Evolutionary conservation across 169 alveolate genomes (phyloP).

Genomic region (Cyclospora cayetanensis): DNA sequence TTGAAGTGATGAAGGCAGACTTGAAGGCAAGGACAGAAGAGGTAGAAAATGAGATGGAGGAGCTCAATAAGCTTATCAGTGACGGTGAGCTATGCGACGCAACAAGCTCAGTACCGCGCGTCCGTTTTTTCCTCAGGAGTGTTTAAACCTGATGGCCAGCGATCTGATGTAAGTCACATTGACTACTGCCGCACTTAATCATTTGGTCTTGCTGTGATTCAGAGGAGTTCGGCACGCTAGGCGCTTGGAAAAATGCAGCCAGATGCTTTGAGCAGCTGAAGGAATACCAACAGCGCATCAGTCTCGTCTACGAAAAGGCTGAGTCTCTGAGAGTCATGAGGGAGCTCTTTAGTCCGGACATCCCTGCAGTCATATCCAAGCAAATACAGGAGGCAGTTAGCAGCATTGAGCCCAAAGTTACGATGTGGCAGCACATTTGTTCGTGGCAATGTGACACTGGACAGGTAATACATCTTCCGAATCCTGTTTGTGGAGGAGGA

Average conservation of each 20-base stretch:
- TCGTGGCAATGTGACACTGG: slow-evolving; percentile 50
- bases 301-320: slow-evolving; percentile 60
- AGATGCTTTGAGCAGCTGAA: slow-evolving; percentile 42
- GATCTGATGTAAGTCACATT: too few species aligned
- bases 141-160: too few species aligned
- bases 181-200: neutral
- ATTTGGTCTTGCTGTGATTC: neutral
- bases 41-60: slow-evolving; percentile 66
- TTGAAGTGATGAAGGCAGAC: slow-evolving; percentile 62
- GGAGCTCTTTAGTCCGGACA: slow-evolving; percentile 64
- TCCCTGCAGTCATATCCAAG: slow-evolving; percentile 65
- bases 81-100: slow-evolving; percentile 9
- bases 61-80: slow-evolving; percentile 11
- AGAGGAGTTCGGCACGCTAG: slow-evolving; percentile 27
- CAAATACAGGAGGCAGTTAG: slow-evolving; percentile 32
- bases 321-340: slow-evolving; percentile 56
- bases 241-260: slow-evolving; percentile 6
- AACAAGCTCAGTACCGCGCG: neutral
- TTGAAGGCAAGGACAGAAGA: slow-evolving; percentile 43
- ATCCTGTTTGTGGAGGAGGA: too few species aligned
- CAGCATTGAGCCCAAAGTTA: slow-evolving; percentile 60
- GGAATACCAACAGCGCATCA: slow-evolving; percentile 55
- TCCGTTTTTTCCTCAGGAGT: neutral
- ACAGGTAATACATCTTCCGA: slow-evolving; percentile 10
- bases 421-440: slow-evolving; percentile 58